phyloP scores from a whole-genome alignment of 352 stramenopile species.

The Stramenopiles sp. region DNA sequence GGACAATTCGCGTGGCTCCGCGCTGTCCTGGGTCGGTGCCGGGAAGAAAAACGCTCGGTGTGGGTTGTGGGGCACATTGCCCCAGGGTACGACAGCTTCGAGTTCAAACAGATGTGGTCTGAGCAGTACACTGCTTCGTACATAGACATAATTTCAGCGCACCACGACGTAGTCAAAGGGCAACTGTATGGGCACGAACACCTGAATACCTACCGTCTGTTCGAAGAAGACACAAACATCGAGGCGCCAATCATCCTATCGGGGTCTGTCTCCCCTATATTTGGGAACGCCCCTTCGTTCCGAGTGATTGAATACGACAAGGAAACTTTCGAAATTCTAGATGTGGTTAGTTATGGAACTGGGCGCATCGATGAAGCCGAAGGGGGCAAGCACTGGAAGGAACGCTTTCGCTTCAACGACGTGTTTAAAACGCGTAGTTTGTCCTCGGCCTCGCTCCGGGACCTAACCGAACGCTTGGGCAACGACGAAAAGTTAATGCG shows the following conservation, averaged over 20 bases:
- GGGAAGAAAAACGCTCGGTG: background rate
- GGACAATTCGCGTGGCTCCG: background rate
- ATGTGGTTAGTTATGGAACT: background rate
- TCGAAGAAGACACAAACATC: background rate
- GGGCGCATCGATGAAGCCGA: too few species aligned
- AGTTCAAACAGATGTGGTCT: background rate
- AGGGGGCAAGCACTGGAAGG: background rate
- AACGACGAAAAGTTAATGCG: background rate
- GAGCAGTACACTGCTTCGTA: background rate
- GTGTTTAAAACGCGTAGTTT: background rate
- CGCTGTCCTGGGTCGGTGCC: background rate
- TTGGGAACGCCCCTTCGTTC: background rate
- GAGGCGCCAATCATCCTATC: background rate
- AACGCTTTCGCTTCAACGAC: background rate
- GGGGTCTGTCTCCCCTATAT: background rate
- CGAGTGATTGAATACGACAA: conserved; percentile 4
- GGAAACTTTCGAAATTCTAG: background rate
- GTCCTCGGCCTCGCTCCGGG: background rate
- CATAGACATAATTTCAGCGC: background rate
- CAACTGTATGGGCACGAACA: background rate
- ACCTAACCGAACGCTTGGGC: background rate
- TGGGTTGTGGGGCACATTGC: background rate
- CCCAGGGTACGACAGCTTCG: background rate
- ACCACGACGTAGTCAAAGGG: background rate
- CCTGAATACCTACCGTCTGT: background rate